Evolutionary conservation across 495 filamentous ascomycete species (phyloP), one percentile per base, ranked within the genome.

Genomic region (Haplographium delicatum): DNA sequence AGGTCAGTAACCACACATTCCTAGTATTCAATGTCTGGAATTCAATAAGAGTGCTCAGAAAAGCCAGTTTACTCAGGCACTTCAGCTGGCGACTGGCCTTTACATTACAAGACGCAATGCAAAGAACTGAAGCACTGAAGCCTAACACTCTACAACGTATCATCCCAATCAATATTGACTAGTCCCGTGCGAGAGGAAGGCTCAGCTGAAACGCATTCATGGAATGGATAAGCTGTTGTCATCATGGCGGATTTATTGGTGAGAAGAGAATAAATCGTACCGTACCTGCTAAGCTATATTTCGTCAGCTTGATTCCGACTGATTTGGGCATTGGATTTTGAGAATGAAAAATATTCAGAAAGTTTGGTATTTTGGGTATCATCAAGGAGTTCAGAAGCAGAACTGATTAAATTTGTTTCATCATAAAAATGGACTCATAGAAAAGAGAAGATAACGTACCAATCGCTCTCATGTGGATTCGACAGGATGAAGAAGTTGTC

Each of bases 221-320:
- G 85, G 91, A 97, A 97, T 97, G 91, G 91, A 97, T 97, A 86
- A 83, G 89, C 91, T 91, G 74, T 79, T 86, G 81, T 95, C 90
- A 96, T 97, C 91, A 86, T 86, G 67, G 56, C 58, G 49, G n/a
- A n/a, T n/a, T n/a, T n/a, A 30, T 52, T 45, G 28, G 35, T 37
- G 10, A 20, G 24, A 34, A 53, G 47, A 45, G 24, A 50, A 40
- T 42, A 40, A 46, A 27, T 44, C 18, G 20, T 39, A 37, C 44
- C 51, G 47, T 42, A 60, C 45, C 39, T 57, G 62, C 35, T 50
- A 44, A 23, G 24, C 25, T 30, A 35, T 20, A 13, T 25, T 16
- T 50, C 18, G 31, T 56, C 44, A 51, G 52, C 27, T 8, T 46
- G 6, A 8, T 43, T 28, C 18, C 43, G n/a, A 45, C 6, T 35